phyloP scores from a whole-genome alignment of 306 rosid genomes.

The cucumber (Cucumis sativus) region DNA sequence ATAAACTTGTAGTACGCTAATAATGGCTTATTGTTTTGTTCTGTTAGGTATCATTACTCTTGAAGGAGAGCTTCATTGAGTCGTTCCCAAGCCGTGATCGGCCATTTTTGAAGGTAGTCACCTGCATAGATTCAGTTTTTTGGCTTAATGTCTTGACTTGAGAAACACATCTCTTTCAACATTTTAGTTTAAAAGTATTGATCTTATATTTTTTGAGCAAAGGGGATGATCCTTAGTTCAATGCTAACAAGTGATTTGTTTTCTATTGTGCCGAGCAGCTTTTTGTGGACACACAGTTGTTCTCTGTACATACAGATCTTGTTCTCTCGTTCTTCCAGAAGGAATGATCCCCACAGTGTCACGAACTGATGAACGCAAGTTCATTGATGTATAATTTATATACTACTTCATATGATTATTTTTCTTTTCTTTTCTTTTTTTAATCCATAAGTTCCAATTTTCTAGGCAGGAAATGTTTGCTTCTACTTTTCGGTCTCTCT shows the following conservation, averaged over 20 bases:
- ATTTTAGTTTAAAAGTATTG: neutral
- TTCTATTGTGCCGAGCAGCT: slow-evolving; percentile 32
- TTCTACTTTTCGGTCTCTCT: neutral
- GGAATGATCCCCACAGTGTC: slow-evolving; percentile 38
- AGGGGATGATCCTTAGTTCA: neutral
- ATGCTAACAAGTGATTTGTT: neutral
- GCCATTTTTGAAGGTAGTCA: slow-evolving; percentile 84
- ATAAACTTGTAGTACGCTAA: neutral
- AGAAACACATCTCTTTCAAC: neutral
- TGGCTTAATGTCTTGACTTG: neutral
- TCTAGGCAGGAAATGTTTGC: neutral
- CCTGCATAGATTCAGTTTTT: neutral
- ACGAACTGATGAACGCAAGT: slow-evolving; percentile 31
- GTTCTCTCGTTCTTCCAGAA: slow-evolving; percentile 93
- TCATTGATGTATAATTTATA: slow-evolving; percentile 33
- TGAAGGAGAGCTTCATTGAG: slow-evolving; percentile 96
- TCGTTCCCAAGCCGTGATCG: slow-evolving; percentile 79
- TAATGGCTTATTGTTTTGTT: slow-evolving; percentile 5
- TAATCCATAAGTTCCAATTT: slow-evolving; percentile 5
- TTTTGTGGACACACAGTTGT: slow-evolving; percentile 86
- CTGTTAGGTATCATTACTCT: slow-evolving; percentile 75
- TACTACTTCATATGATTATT: slow-evolving; percentile 12
- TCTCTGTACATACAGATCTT: slow-evolving; percentile 88
- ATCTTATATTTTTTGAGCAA: neutral
- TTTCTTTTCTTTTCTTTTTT: slow-evolving; percentile 1